Base-by-base conservation (phyloP, 2,329 filamentous ascomycete species). In the Xylariales sp. region DNA sequence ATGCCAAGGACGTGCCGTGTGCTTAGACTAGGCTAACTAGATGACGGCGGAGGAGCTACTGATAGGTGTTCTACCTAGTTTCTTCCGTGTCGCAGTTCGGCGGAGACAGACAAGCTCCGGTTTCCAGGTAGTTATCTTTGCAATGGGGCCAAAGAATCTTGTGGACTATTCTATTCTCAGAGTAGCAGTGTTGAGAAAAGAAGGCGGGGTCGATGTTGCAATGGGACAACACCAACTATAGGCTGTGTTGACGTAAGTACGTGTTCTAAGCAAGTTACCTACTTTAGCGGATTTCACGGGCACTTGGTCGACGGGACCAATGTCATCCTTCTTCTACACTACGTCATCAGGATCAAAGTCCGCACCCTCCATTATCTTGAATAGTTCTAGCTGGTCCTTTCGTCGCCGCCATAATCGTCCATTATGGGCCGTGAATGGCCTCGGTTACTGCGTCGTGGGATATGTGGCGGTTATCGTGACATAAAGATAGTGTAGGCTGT, bases 121-220 rank as follows among this genome's bases (percentile, higher is more conserved):
- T 39, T 65, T 39, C 49, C 30, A 57, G 39, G 48, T 58, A 43
- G 39, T 53, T 58, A 43, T 60, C 55, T 69, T 61, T 57, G 67
- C 64, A 69, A 69, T 69, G 41, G 45, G 58, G 36, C 58, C 55
- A 56, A n/a, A 56, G 50, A 58, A 53, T 62, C 39, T 41, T 56
- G 36, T 34, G 45, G 34, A 56, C 39, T 45, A 41, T 54, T 46
- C 10, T 48, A 32, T n/a, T n/a, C 54, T 64, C 23, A 41, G 39
- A 46, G 52, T 18, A 53, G 50, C 28, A 63, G 39, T 12, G 14
- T 23, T 12, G 41, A 46, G 7, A 23, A 14, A 8, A 53, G 60
- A 67, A 67, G 64, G 64, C 67, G 67, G 67, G 67, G 67, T 67
- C 64, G 64, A 58, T n/a, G 60, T 64, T 61, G 46, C 59, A 59